A percentile compares a stretch with the other conserved stretches of the same genome.
phyloP scores from a whole-genome alignment of 306 rosid species.

The Cajanus cajan region DNA sequence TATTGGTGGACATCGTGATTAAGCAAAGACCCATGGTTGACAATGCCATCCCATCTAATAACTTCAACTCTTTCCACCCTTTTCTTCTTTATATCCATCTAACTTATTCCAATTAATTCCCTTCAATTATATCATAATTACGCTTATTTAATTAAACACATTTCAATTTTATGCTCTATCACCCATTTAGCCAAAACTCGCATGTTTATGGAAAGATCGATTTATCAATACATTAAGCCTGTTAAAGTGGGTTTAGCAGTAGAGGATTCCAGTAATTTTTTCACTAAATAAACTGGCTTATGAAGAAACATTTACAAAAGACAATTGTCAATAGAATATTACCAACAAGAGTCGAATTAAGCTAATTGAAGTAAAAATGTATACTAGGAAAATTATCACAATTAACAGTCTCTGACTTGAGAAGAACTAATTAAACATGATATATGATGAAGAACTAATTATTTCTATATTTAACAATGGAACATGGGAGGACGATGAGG shows the following conservation, averaged over 20 bases:
- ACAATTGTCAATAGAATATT: not conserved
- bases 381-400: constrained; percentile 26
- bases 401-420: constrained; percentile 35
- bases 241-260: no score
- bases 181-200: not conserved
- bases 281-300: not conserved
- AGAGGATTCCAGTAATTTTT: no score
- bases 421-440: constrained; percentile 31
- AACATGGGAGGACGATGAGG: constrained; percentile 10
- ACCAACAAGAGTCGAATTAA: not conserved
- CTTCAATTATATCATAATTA: not conserved
- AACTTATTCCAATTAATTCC: not conserved
- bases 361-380: constrained; percentile 22
- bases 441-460: constrained; percentile 23
- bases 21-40: constrained; percentile 59
- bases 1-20: constrained; percentile 61
- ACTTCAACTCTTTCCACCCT: constrained; percentile 13
- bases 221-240: no score
- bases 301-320: not conserved
- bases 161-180: no score
- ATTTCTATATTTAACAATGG: constrained; percentile 36
- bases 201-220: not conserved
- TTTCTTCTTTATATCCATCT: constrained; percentile 30
- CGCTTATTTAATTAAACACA: no score
- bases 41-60: constrained; percentile 63